Evolutionary conservation across 495 filamentous ascomycete genomes (phyloP), one percentile per base, ranked within the genome.

Genomic region (Cercophora newfieldiana): DNA sequence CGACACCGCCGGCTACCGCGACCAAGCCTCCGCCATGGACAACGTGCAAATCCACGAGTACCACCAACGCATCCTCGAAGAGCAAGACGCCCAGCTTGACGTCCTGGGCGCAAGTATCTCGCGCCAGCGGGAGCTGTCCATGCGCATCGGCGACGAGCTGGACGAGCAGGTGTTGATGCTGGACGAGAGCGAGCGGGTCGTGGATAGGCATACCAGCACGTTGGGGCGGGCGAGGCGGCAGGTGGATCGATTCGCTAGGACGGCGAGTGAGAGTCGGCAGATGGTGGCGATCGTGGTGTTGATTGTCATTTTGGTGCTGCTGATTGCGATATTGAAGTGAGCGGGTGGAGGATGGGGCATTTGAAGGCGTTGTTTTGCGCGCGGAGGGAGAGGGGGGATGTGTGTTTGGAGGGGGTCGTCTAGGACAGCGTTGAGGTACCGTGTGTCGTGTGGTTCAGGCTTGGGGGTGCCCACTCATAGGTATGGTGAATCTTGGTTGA

Each of bases 61-160:
- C 73, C 95, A 99, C 77, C 79, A 83, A 16, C 88, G 87, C 50
- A 86, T 95, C 18, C 80, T 99, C 21, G 84, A 84, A 2, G 88
- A 97, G 62, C 96, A 98, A 74, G 95, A 99, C 72, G 91, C 93
- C 64, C 92, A 95, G 72, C 81, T 99, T n/a, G 95, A 98, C 74
- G 79, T 85, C 57, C 82, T 99, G 25, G 92, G 93, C 10, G 86
- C 87, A 67, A 91, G 88, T 62, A 97, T 99, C 69, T 86, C 90
- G n/a, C 88, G 94, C 56, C 95, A 98, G 77, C 85, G 96, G 57
- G 92, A 98, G 79, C 81, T 99, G 69, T 92, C 89, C 69, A 95
- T 97, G 74, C 91, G 93, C 81, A 99, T 99, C 73, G 95, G 95
- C 25, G 91, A 98, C 74, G 95, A 99, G 82, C 81, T 99, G 25